These are phyloP conservation scores for Zygoascus biomembranicola DNA, from an alignment of 805 yeast species.

Conservation along the genomic window DNA sequence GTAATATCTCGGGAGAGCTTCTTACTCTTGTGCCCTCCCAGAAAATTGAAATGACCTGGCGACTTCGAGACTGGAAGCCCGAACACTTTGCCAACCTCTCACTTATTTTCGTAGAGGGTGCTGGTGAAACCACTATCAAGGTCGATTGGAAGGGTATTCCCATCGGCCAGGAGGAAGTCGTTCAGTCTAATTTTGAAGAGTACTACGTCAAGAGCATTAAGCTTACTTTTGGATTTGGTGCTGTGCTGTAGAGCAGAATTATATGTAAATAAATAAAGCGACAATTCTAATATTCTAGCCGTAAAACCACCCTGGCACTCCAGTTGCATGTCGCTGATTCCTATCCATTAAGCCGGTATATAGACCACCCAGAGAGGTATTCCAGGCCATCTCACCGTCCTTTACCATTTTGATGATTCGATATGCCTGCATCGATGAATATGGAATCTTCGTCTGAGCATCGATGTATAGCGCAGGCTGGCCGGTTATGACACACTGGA, in stretches of 20 bases:
- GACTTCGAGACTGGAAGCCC: conserved; percentile 80
- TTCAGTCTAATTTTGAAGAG: conserved; percentile 74
- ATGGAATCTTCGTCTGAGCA: conserved; percentile 82
- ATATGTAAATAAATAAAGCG: conserved; percentile 1
- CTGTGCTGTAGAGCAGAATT: conserved; percentile 49
- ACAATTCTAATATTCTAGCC: not conserved
- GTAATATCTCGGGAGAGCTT: conserved; percentile 71
- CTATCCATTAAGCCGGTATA: conserved; percentile 34
- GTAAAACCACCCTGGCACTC: conserved; percentile 77
- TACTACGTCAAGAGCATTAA: conserved; percentile 86
- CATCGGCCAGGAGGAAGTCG: conserved; percentile 87
- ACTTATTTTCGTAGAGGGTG: conserved; percentile 64
- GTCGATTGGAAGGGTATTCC: conserved; percentile 86
- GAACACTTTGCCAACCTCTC: conserved; percentile 69
- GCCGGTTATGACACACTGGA: conserved; percentile 67
- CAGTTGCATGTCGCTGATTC: conserved; percentile 55
- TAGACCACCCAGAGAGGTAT: conserved; percentile 36
- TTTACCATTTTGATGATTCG: conserved; percentile 46
- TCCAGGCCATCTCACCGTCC: conserved; percentile 46
- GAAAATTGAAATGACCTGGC: conserved; percentile 70
- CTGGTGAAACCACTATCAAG: conserved; percentile 74
- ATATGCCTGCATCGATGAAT: conserved; percentile 75
- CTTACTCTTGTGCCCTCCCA: conserved; percentile 49
- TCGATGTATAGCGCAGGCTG: conserved; percentile 75
- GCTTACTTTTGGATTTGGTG: conserved; percentile 89